Evolutionary conservation across 192 early-diverging fungal species (phyloP).

Genomic region (Umbelopsis ramanniana): DNA sequence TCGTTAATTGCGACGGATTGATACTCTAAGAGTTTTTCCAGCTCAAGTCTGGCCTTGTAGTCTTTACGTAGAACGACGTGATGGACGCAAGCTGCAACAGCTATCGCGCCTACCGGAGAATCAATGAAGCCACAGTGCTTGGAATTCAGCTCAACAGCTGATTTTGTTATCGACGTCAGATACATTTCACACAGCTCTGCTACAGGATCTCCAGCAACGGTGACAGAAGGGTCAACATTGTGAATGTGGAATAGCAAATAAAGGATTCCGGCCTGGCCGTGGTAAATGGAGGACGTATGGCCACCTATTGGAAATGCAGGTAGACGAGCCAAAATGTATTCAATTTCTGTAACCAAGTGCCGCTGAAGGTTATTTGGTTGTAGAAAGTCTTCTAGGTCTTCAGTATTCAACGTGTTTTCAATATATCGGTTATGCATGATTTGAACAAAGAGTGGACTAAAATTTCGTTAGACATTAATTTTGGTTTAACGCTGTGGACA

Average conservation of each 20-base stretch:
- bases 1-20: neutral
- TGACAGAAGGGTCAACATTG: constrained; percentile 11
- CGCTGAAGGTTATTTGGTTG: constrained; percentile 1
- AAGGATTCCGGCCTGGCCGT: neutral
- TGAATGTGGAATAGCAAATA: constrained; percentile 19
- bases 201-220: constrained; percentile 3
- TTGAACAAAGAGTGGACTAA: too few species aligned
- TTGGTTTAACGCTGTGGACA: too few species aligned
- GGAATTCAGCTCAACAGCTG: neutral
- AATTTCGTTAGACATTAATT: too few species aligned
- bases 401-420: constrained; percentile 3
- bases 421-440: constrained; percentile 16
- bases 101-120: neutral
- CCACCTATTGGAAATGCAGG: constrained; percentile 8
- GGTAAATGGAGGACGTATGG: constrained; percentile 14
- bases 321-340: constrained; percentile 9
- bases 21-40: constrained; percentile 12
- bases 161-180: neutral
- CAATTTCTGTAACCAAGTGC: neutral
- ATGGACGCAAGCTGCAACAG: constrained; percentile 7
- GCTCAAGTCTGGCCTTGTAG: constrained; percentile 1
- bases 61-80: constrained; percentile 5
- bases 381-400: constrained; percentile 1
- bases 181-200: constrained; percentile 15
- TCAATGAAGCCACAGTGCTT: constrained; percentile 19